A percentile compares a stretch with the other conserved stretches of the same genome.
These are phyloP conservation scores for Auriscalpium vulgare DNA, from an alignment of 768 basidiomycete genomes.

Conservation along the genomic window DNA sequence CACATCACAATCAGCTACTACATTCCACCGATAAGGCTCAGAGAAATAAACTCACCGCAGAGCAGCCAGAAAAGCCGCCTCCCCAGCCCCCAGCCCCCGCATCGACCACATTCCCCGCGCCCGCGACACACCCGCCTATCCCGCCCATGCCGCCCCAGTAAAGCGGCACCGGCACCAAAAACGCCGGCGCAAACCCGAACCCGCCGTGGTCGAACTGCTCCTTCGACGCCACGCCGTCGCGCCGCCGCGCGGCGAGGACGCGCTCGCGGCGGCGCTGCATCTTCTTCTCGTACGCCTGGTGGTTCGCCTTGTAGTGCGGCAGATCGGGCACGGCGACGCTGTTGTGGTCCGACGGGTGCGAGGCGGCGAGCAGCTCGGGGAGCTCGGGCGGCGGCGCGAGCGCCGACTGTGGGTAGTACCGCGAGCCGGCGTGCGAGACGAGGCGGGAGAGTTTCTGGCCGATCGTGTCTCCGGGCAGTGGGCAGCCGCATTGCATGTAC, in stretches of 20 bases:
- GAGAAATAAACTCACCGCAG: not conserved
- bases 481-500: constrained; percentile 56
- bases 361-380: constrained; percentile 34
- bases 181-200: constrained; percentile 24
- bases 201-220: constrained; percentile 7
- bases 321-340: constrained; percentile 26
- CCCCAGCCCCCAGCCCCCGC: not conserved
- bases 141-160: constrained; percentile 12
- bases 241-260: constrained; percentile 19
- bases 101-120: not conserved
- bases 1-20: not conserved
- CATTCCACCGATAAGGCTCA: not conserved
- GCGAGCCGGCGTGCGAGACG: constrained; percentile 3
- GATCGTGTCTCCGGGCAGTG: constrained; percentile 35
- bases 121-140: not conserved
- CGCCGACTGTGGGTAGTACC: constrained; percentile 10
- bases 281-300: not conserved
- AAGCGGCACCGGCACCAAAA: constrained; percentile 33
- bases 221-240: constrained; percentile 13
- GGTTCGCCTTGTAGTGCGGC: not conserved
- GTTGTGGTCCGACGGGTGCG: constrained; percentile 50
- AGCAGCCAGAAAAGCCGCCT: not conserved
- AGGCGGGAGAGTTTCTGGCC: constrained; percentile 33
- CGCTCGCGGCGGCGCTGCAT: constrained; percentile 10
- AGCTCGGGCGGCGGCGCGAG: constrained; percentile 26